Conservation (phyloP, 148 eudicot species). For the Limonium bicolor region DNA sequence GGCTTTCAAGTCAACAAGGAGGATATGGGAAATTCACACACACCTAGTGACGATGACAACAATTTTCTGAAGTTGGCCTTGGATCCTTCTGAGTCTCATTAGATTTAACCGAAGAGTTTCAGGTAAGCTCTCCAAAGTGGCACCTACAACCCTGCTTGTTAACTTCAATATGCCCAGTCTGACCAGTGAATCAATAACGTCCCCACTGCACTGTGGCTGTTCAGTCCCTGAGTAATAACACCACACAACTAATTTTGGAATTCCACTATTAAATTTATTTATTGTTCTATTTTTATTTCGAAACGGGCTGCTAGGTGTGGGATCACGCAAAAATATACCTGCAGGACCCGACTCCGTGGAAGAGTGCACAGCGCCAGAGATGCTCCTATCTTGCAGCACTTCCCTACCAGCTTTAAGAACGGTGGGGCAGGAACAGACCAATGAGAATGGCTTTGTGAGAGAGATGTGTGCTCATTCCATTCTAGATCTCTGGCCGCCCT, state of each 20-base stretch:
- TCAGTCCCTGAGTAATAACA: no score
- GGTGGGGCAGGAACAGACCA: background rate
- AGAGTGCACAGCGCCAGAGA: background rate
- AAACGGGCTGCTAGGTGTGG: no score
- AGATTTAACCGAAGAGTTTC: constrained; percentile 2
- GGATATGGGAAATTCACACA: background rate
- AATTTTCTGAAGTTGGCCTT: constrained; percentile 3
- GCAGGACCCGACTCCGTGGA: no score
- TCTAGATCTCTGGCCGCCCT: background rate
- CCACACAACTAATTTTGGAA: no score
- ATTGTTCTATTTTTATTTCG: no score
- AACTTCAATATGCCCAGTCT: constrained; percentile 2
- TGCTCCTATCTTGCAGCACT: background rate
- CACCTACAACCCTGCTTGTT: background rate
- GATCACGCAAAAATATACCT: no score
- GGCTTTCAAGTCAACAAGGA: background rate
- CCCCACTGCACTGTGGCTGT: constrained; percentile 3
- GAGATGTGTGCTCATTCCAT: background rate
- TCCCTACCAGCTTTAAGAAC: constrained; percentile 3
- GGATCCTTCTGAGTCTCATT: background rate
- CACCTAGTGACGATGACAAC: constrained; percentile 2
- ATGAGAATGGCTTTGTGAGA: background rate
- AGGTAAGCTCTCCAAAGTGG: background rate
- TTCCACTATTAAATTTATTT: no score
- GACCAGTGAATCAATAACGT: constrained; percentile 1